Base-by-base conservation (phyloP, 2,329 filamentous ascomycete genomes). In the Cadophora luteo-olivacea region DNA sequence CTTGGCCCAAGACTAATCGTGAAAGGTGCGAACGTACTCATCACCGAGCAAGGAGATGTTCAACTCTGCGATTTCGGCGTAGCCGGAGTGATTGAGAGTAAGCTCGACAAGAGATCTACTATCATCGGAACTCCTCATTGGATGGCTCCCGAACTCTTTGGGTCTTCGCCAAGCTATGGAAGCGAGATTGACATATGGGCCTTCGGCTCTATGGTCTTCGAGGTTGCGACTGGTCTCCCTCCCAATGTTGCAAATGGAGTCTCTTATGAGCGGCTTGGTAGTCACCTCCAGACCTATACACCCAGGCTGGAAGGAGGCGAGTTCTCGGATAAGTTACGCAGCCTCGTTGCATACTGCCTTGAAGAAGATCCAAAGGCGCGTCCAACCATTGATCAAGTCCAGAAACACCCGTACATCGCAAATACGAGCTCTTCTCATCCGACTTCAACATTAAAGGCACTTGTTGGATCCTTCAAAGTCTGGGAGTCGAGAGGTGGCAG, bases 61-160 rank as follows among this genome's bases (percentile, higher is more conserved):
- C 92, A 96, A 78, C 85, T 96, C 41, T 94, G 92, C 77, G 92
- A 96, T 77, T 96, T 96, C 78, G 92, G 93, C 72, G 92, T 96
- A 60, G 91, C 92, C 36, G 92, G 91, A 55, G 87, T 93, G 58
- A 87, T 94, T 67, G 91, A 94, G 77, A 90, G 85, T 52, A 90
- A 92, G 72, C 85, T 89, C 65, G 89, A 92, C 74, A 96, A 96
- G 80, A 84, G 92, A 64, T 90, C 90, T 4, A 95, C 92, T 0
- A 90, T 95, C 61, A 91, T 95, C 66, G 92, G 92, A 25, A 96
- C 93, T 0, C 90, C 91, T 3, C 89, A 94, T 79, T 96, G 92
- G 91, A 94, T 96, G 92, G 91, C 93, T 0, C 92, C 91, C 0
- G 93, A 96, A 75, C 84, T 95, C 14, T 90, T 92, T 73, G 83